These are phyloP conservation scores for Salix brachista DNA, from an alignment of 345 rosid genomes.

Conservation along the genomic window DNA sequence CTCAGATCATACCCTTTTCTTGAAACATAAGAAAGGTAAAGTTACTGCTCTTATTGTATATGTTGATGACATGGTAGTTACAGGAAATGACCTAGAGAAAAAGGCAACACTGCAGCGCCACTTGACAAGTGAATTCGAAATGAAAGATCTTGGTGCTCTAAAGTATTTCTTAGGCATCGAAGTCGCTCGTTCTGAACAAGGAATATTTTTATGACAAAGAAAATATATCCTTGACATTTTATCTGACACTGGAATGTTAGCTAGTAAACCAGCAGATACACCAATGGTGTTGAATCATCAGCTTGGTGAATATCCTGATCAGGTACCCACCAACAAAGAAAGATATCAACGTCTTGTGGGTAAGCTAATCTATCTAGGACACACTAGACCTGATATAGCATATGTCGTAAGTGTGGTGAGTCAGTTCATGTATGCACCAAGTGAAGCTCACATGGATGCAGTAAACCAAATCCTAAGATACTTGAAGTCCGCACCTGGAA, in stretches of 20 bases:
- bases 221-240: slow-evolving; percentile 1
- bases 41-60: not conserved
- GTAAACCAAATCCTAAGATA: not conserved
- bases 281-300: not conserved
- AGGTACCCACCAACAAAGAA: not conserved
- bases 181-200: not conserved
- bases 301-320: not conserved
- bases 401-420: not conserved
- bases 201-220: not conserved
- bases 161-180: not conserved
- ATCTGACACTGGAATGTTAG: not conserved
- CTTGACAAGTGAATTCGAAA: not conserved
- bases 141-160: not conserved
- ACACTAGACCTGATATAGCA: not conserved
- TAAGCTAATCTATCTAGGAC: not conserved
- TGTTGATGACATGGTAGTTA: slow-evolving; percentile 3
- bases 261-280: not conserved
- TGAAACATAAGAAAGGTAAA: not conserved
- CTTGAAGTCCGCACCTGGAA: not conserved
- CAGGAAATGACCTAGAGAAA: not conserved
- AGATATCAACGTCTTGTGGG: not conserved
- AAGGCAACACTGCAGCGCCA: not conserved
- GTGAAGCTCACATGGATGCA: not conserved
- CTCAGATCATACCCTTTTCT: too few relatives aligned
- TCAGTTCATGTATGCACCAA: not conserved